These are phyloP conservation scores for Mrakia frigida DNA, from an alignment of 768 basidiomycete genomes.

Conservation along the genomic window DNA sequence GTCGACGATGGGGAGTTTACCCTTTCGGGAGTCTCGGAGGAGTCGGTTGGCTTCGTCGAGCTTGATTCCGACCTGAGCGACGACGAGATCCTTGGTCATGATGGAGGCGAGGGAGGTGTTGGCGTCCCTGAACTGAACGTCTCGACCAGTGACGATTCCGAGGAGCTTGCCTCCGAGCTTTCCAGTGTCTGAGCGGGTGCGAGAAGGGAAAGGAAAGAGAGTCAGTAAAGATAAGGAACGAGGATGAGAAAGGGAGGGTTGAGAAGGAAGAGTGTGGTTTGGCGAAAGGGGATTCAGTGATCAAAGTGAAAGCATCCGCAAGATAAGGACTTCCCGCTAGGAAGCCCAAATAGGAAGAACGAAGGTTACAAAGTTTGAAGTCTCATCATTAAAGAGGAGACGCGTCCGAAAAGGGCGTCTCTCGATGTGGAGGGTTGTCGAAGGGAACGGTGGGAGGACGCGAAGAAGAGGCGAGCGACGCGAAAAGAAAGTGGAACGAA, in stretches of 20 bases:
- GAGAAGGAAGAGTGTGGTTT: not conserved
- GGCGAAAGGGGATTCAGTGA: constrained; percentile 43
- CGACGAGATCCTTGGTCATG: constrained; percentile 86
- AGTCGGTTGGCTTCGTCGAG: constrained; percentile 87
- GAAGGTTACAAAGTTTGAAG: constrained; percentile 63
- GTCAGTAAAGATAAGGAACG: not conserved
- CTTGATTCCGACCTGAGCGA: constrained; percentile 80
- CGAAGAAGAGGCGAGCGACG: constrained; percentile 7
- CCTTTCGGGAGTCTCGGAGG: constrained; percentile 93
- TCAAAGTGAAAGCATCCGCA: constrained; percentile 54
- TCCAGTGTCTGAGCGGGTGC: constrained; percentile 64
- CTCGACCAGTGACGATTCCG: constrained; percentile 93
- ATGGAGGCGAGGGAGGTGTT: constrained; percentile 64
- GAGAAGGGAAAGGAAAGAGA: constrained; percentile 33
- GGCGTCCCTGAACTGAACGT: constrained; percentile 82
- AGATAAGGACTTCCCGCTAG: constrained; percentile 62
- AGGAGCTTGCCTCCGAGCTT: constrained; percentile 82
- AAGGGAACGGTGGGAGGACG: constrained; percentile 18
- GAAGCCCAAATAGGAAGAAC: constrained; percentile 70
- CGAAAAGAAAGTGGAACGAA: constrained; percentile 23
- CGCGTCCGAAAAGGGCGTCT: constrained; percentile 17
- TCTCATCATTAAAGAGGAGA: constrained; percentile 25
- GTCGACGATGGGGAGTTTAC: constrained; percentile 86
- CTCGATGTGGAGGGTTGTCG: not conserved
- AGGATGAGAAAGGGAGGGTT: not conserved